phyloP scores from a whole-genome alignment of 2,329 filamentous ascomycete species.

The Penicillium vulpinum region DNA sequence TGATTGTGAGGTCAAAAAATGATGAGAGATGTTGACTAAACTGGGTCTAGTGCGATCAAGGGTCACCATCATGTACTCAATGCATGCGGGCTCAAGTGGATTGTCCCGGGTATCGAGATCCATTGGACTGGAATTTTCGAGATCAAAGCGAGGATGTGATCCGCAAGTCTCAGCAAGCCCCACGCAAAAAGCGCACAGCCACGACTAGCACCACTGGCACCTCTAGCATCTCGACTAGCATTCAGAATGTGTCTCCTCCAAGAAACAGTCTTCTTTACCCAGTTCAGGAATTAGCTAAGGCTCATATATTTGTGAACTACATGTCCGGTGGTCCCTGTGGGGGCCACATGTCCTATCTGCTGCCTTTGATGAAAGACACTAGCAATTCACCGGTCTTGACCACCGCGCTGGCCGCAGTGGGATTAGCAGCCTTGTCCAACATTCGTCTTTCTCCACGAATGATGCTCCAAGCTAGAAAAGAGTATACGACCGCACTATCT shows the following conservation, averaged over 20 bases:
- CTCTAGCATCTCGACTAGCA: neutral
- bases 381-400: neutral
- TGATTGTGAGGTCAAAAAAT: neutral
- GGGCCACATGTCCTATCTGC: conserved; percentile 5
- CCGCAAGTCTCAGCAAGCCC: neutral
- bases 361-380: neutral
- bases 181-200: neutral
- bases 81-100: conserved; percentile 9
- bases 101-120: conserved; percentile 15
- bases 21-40: neutral
- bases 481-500: conserved; percentile 12
- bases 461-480: conserved; percentile 10
- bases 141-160: conserved; percentile 12
- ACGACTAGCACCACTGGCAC: neutral
- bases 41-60: conserved; percentile 10
- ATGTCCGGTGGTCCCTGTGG: conserved; percentile 1
- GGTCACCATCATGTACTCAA: conserved; percentile 8
- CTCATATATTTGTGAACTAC: conserved; percentile 11
- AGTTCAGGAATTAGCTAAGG: conserved; percentile 5
- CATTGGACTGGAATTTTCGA: neutral
- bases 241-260: neutral
- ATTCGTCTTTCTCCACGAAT: conserved; percentile 10
- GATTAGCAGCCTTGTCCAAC: conserved; percentile 12
- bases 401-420: conserved; percentile 10
- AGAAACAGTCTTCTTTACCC: neutral